Evolutionary conservation across 2,329 filamentous ascomycete species (phyloP).

Genomic region (Aspergillus sp.): DNA sequence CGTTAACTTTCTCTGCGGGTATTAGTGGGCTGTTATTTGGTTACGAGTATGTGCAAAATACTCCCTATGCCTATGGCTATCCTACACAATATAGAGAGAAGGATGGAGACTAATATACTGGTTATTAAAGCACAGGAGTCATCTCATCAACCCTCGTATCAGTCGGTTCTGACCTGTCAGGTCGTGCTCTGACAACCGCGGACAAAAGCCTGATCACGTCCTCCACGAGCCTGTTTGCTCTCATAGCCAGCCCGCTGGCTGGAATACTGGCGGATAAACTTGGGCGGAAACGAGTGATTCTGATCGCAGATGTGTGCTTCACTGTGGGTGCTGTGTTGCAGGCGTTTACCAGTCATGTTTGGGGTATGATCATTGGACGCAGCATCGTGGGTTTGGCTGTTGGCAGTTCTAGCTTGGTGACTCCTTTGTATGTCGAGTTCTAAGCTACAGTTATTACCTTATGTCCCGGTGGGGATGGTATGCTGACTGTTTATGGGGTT

Average conservation of each 20-base stretch:
- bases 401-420: slow-evolving; percentile 59
- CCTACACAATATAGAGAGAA: no score
- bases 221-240: slow-evolving; percentile 49
- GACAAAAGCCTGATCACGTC: slow-evolving; percentile 54
- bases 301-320: slow-evolving; percentile 40
- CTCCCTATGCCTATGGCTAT: neutral
- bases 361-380: slow-evolving; percentile 39
- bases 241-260: slow-evolving; percentile 48
- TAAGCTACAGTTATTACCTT: no score
- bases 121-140: slow-evolving; percentile 45
- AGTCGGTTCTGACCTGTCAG: slow-evolving; percentile 46
- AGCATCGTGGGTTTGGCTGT: slow-evolving; percentile 42
- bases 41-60: slow-evolving; percentile 43
- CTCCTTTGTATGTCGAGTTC: slow-evolving; percentile 52
- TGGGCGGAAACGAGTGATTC: slow-evolving; percentile 41
- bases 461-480: neutral
- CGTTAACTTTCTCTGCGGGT: slow-evolving; percentile 49
- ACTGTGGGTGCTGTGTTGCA: slow-evolving; percentile 38
- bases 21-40: slow-evolving; percentile 54
- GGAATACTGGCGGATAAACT: slow-evolving; percentile 45
- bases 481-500: slow-evolving; percentile 2
- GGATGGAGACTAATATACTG: slow-evolving; percentile 8
- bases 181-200: slow-evolving; percentile 42
- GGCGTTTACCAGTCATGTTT: slow-evolving; percentile 33
- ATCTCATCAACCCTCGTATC: slow-evolving; percentile 54